Evolutionary conservation across 257 asterid species (phyloP).

Genomic region (Nyctanthes arbortristis): DNA sequence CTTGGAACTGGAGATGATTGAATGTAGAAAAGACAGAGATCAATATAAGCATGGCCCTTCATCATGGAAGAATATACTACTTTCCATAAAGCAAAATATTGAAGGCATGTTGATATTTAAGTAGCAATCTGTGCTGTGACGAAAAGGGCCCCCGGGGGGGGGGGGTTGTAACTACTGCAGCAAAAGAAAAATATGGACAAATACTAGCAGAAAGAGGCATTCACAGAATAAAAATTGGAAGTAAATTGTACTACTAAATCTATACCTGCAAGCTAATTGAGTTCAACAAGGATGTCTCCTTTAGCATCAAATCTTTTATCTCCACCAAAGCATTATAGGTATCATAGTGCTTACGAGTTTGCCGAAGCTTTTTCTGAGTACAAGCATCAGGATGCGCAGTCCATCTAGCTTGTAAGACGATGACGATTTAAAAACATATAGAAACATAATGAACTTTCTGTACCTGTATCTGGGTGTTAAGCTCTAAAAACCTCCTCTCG

Average conservation of each 20-base stretch:
- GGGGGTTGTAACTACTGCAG: too few relatives aligned
- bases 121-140: too few relatives aligned
- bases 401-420: conserved; percentile 21
- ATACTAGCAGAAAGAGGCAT: too few relatives aligned
- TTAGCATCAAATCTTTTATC: conserved; percentile 78
- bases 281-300: conserved; percentile 80
- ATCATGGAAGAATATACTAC: neutral
- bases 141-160: too few relatives aligned
- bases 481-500: conserved; percentile 79
- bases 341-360: conserved; percentile 69
- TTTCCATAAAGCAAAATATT: conserved; percentile 4
- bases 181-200: too few relatives aligned
- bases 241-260: too few relatives aligned
- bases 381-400: conserved; percentile 20
- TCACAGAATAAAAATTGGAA: too few relatives aligned
- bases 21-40: conserved; percentile 12
- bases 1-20: conserved; percentile 59
- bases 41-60: conserved; percentile 8
- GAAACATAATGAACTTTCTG: conserved; percentile 10
- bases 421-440: conserved; percentile 10
- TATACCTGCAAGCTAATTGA: conserved; percentile 81
- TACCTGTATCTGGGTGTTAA: conserved; percentile 73
- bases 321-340: conserved; percentile 81
- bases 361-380: conserved; percentile 63
- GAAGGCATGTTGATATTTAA: too few relatives aligned